Evolutionary conservation across 768 basidiomycete species (phyloP).

Genomic region (Crassisporium funariophilum): DNA sequence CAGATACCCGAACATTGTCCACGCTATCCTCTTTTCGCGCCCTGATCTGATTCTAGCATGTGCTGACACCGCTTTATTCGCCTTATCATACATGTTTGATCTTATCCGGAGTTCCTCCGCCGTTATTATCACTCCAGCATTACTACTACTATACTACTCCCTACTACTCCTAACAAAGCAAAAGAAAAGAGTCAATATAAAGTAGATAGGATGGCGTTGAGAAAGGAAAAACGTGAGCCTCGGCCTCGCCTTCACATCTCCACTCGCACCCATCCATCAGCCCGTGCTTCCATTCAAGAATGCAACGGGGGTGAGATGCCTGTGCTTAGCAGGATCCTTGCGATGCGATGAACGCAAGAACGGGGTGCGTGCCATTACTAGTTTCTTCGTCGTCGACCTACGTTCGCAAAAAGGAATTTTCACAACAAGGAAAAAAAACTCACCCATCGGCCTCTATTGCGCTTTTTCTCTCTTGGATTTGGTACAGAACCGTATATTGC

Average conservation of each 20-base stretch:
- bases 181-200: too few relatives aligned
- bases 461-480: background rate
- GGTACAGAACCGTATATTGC: constrained; percentile 6
- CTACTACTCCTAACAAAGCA: too few relatives aligned
- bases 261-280: constrained; percentile 66
- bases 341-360: constrained; percentile 22
- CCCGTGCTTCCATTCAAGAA: constrained; percentile 25
- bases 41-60: too few relatives aligned
- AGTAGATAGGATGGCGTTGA: too few relatives aligned
- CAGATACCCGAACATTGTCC: too few relatives aligned
- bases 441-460: background rate
- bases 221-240: constrained; percentile 37
- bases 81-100: too few relatives aligned
- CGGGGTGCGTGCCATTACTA: constrained; percentile 89
- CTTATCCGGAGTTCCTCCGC: too few relatives aligned
- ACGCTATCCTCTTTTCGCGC: too few relatives aligned
- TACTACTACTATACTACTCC: too few relatives aligned
- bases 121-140: too few relatives aligned
- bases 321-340: constrained; percentile 34
- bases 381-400: constrained; percentile 77
- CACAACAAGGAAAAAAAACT: constrained; percentile 1
- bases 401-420: constrained; percentile 1
- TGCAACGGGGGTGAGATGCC: constrained; percentile 17
- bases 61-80: too few relatives aligned
- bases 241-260: constrained; percentile 90